These are phyloP conservation scores for Irpex sp. DNA, from an alignment of 1,284 basidiomycete species.

Conservation along the genomic window DNA sequence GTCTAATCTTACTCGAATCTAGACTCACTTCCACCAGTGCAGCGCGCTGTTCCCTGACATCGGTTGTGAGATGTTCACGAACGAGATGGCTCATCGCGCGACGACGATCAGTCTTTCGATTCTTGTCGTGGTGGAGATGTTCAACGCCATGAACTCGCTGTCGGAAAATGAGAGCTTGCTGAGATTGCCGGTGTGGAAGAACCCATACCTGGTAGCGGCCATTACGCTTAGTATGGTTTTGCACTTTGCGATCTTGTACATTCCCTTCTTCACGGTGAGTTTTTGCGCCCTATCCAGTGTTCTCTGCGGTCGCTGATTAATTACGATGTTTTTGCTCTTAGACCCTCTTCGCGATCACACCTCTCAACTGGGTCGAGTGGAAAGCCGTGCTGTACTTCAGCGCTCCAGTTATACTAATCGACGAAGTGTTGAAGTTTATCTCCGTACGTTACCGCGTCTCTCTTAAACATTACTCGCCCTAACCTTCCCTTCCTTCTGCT, in stretches of 20 bases:
- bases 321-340: slow-evolving; percentile 24
- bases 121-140: slow-evolving; percentile 95
- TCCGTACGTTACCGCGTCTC: slow-evolving; percentile 45
- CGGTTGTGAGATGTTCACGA: slow-evolving; percentile 92
- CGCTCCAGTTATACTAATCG: slow-evolving; percentile 85
- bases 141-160: slow-evolving; percentile 98
- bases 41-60: slow-evolving; percentile 78
- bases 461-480: neutral
- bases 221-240: slow-evolving; percentile 88
- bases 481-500: neutral
- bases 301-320: neutral
- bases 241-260: slow-evolving; percentile 93
- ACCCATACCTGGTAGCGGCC: slow-evolving; percentile 86
- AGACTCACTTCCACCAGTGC: slow-evolving; percentile 97
- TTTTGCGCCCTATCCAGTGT: neutral
- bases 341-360: slow-evolving; percentile 89
- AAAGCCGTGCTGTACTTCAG: slow-evolving; percentile 90
- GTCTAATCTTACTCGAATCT: neutral
- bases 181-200: slow-evolving; percentile 88
- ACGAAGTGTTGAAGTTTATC: slow-evolving; percentile 88
- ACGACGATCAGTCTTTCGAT: slow-evolving; percentile 96
- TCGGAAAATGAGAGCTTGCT: slow-evolving; percentile 97
- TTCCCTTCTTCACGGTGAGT: slow-evolving; percentile 88
- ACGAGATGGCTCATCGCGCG: slow-evolving; percentile 79
- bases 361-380: slow-evolving; percentile 92